Conservation (phyloP, 345 rosid genomes). For the Bruguiera sexangula region DNA sequence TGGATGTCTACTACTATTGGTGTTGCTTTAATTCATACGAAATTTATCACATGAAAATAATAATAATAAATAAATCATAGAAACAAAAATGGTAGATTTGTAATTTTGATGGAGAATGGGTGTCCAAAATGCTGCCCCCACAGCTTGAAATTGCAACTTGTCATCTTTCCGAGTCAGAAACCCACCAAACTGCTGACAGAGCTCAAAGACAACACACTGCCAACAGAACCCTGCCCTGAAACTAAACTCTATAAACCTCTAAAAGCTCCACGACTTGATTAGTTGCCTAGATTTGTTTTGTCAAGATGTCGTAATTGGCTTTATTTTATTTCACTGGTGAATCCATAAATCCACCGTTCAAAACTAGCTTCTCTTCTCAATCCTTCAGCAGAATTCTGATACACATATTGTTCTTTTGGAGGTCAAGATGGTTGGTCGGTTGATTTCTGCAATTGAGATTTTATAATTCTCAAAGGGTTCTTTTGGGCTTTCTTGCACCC, state of each 20-base stretch:
- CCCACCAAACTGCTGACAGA: not conserved
- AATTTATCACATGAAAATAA: not conserved
- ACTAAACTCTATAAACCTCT: not conserved
- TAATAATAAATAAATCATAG: no score
- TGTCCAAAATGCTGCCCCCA: not conserved
- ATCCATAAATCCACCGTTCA: not conserved
- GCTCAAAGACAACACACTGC: no score
- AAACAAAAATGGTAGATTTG: conserved; percentile 1
- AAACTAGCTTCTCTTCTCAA: not conserved
- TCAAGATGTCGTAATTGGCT: not conserved
- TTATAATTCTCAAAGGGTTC: not conserved
- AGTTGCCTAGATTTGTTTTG: not conserved
- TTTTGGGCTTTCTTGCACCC: not conserved
- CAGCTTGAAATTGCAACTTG: conserved; percentile 11
- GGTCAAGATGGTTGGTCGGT: not conserved
- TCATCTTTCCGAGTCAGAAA: not conserved
- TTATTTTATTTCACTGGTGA: not conserved
- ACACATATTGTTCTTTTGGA: not conserved
- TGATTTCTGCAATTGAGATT: not conserved
- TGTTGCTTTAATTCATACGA: no score
- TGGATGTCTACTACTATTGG: no score
- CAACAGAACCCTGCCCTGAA: not conserved
- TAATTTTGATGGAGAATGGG: not conserved
- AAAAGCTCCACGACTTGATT: not conserved
- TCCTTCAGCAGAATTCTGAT: not conserved